phyloP scores from a whole-genome alignment of 2,329 filamentous ascomycete species.

The Falciphora oryzae region DNA sequence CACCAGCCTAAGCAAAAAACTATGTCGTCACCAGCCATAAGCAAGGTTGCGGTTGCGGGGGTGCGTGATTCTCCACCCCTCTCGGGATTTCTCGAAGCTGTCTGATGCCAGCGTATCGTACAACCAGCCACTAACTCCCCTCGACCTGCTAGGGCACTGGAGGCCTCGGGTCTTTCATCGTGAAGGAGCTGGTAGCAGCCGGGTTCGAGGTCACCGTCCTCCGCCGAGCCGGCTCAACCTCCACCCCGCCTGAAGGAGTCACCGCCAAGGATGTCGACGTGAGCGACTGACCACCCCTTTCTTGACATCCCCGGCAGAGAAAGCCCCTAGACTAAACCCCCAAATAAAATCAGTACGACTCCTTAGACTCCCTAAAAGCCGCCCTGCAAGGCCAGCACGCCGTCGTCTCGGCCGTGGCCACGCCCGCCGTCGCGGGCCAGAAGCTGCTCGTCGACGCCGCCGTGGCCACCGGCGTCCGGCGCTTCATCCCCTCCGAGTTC shows the following conservation, averaged over 20 bases:
- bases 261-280: conserved; percentile 5
- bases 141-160: background rate
- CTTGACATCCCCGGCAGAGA: background rate
- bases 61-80: no score
- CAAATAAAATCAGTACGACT: conserved; percentile 28
- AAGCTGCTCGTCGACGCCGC: conserved; percentile 15
- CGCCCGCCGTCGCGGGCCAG: conserved; percentile 27
- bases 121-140: background rate
- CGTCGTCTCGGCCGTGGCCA: conserved; percentile 42
- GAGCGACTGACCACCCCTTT: conserved; percentile 9
- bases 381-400: conserved; percentile 45
- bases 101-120: background rate
- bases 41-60: no score
- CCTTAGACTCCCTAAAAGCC: conserved; percentile 29
- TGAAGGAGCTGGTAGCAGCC: conserved; percentile 2
- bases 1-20: background rate
- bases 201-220: conserved; percentile 7
- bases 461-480: conserved; percentile 17
- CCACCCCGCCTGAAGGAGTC: background rate
- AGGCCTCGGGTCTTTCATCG: background rate
- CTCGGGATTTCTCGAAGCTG: background rate
- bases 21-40: background rate
- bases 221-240: conserved; percentile 2
- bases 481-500: conserved; percentile 20
- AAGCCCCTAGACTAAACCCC: background rate